These are phyloP conservation scores for Cytidiella melzeri DNA, from an alignment of 768 basidiomycete genomes.

Conservation along the genomic window DNA sequence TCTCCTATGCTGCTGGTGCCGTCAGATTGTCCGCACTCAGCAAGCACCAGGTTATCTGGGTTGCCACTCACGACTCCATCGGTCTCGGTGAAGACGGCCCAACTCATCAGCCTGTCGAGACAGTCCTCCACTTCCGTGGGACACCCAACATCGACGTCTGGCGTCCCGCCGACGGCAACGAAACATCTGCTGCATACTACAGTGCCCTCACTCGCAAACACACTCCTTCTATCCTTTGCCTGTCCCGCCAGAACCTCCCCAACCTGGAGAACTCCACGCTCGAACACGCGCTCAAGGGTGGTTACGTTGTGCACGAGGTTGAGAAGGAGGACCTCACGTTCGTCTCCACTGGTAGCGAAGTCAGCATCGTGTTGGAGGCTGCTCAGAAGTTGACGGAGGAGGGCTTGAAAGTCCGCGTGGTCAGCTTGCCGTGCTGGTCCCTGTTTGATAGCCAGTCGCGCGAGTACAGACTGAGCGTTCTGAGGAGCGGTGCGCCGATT, in stretches of 20 bases:
- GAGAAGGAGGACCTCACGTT: conserved; percentile 80
- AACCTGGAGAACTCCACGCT: conserved; percentile 86
- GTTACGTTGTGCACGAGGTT: conserved; percentile 85
- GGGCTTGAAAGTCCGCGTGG: conserved; percentile 77
- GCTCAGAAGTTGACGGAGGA: conserved; percentile 70
- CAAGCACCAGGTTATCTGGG: conserved; percentile 88
- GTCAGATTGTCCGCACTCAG: conserved; percentile 87
- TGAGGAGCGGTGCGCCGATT: conserved; percentile 86
- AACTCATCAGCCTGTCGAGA: conserved; percentile 94
- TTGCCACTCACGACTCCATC: conserved; percentile 94
- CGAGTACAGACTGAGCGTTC: conserved; percentile 76
- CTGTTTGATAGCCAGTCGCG: conserved; percentile 78
- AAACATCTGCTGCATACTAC: conserved; percentile 90
- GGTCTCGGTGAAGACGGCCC: conserved; percentile 93
- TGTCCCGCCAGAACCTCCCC: conserved; percentile 88
- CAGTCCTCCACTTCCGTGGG: conserved; percentile 79
- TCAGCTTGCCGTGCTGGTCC: conserved; percentile 86
- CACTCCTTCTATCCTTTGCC: conserved; percentile 80
- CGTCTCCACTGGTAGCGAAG: conserved; percentile 87
- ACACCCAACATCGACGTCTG: conserved; percentile 90
- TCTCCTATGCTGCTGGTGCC: conserved; percentile 90
- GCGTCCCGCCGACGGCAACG: conserved; percentile 93
- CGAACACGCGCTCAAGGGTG: conserved; percentile 77
- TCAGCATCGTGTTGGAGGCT: conserved; percentile 81
- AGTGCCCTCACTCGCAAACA: conserved; percentile 66